Conservation (phyloP, 2,329 filamentous ascomycete genomes). For the Colletotrichum siamense region DNA sequence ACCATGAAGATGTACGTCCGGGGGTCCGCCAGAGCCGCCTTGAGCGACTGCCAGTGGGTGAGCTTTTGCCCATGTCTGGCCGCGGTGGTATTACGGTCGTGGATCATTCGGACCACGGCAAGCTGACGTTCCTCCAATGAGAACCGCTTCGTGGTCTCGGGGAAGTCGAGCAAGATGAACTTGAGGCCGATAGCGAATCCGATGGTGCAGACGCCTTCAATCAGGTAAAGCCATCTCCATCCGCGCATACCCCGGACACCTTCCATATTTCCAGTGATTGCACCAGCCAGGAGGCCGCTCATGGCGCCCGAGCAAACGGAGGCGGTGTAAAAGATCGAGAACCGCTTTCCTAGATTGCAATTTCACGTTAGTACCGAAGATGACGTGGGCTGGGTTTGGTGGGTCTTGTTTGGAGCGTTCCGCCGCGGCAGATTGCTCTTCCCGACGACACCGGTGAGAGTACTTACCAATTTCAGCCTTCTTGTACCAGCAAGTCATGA, state of each 20-base stretch:
- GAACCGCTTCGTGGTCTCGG: conserved; percentile 47
- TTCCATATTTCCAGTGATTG: conserved; percentile 49
- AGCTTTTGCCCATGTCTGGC: conserved; percentile 22
- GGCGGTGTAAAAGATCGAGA: conserved; percentile 57
- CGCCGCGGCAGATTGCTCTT: not conserved
- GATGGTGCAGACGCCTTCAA: conserved; percentile 37
- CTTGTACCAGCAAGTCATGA: conserved; percentile 59
- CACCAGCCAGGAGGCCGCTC: conserved; percentile 49
- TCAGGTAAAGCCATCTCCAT: conserved; percentile 54
- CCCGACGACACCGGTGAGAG: not conserved
- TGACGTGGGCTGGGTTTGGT: not conserved
- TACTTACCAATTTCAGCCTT: conserved; percentile 39
- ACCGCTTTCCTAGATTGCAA: conserved; percentile 46
- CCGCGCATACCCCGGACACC: conserved; percentile 46
- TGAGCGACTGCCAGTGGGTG: conserved; percentile 29
- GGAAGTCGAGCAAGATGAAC: conserved; percentile 56
- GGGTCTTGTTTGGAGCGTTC: not conserved
- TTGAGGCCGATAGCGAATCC: conserved; percentile 43
- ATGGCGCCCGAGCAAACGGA: conserved; percentile 57
- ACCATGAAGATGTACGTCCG: conserved; percentile 52
- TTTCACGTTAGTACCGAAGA: not conserved
- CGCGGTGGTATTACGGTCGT: conserved; percentile 13
- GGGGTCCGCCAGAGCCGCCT: conserved; percentile 47
- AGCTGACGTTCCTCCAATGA: conserved; percentile 41
- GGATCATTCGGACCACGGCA: conserved; percentile 41